Base-by-base conservation (phyloP, 1,139 yeast species). In the Magnusiomyces tetraspermus region DNA sequence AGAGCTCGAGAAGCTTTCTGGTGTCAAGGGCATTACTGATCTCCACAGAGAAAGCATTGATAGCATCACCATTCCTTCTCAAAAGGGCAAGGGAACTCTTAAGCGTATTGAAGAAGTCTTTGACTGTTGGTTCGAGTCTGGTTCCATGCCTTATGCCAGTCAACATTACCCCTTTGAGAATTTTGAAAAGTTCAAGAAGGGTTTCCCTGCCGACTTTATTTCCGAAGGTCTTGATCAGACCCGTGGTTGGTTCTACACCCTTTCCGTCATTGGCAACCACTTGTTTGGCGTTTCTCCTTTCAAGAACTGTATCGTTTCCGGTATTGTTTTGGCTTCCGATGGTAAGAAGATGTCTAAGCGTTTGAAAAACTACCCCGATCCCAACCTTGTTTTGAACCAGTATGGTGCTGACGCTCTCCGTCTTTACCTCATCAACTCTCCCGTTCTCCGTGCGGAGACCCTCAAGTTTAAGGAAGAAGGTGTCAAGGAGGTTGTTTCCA, bases 341-440 rank as follows among this genome's bases (percentile, higher is more conserved):
- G 99, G 99, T 71, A 94, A 90, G 75, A 94, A 94, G 76, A 94
- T 94, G 99, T 92, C 98, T 48, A 94, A 94, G 77, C 83, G 97
- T 66, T 80, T 94, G 68, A 90, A 94, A 77, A 94, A 94, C 71
- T 94, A 94, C 70, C 99, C 99, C 56, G 97, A 92, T 73, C 97
- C 98, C 59, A 76, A 75, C 59, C 71, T 80, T 61, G 83, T 94
- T 57, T 77, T 94, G 67, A 78, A 85, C 59, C 82, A 82, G 67
- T 90, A 87, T 66, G 99, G 99, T 76, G 96, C 99, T 48, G 99
- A 92, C 76, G 96, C 99, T 31, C 77, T 92, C 65, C 84, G 99
- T 73, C 77, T 92, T 66, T 92, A 94, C 68, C 80, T 92, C 73
- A 92, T 92, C 73, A 94, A 90, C 72, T 92, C 98, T 3, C 98